Percentiles rank a stretch among this genome's conserved stretches.
phyloP scores from a whole-genome alignment of 2,329 filamentous ascomycete genomes.

The Clonostachys sp. region DNA sequence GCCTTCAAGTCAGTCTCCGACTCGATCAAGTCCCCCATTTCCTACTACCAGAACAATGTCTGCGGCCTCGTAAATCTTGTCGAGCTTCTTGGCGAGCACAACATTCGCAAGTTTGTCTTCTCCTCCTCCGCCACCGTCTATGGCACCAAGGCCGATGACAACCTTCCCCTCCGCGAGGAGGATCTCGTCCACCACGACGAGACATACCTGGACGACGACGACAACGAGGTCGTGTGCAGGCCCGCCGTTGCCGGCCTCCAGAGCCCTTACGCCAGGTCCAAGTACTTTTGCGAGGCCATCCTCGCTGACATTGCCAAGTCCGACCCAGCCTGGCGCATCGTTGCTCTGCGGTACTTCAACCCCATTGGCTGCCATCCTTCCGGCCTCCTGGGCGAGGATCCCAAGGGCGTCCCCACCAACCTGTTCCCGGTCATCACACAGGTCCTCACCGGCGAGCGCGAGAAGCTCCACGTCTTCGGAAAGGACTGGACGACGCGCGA shows the following conservation, averaged over 20 bases:
- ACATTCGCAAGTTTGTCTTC: conserved; percentile 64
- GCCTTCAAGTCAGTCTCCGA: conserved; percentile 64
- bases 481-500: conserved; percentile 62
- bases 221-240: conserved; percentile 19
- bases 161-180: conserved; percentile 49
- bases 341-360: conserved; percentile 64
- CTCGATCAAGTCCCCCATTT: conserved; percentile 54
- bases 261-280: conserved; percentile 62
- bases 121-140: conserved; percentile 66
- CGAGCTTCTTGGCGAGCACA: conserved; percentile 48
- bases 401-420: conserved; percentile 56
- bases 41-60: conserved; percentile 66
- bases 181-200: conserved; percentile 48
- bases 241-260: conserved; percentile 47
- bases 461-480: conserved; percentile 56
- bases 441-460: conserved; percentile 50
- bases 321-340: conserved; percentile 58
- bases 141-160: conserved; percentile 46
- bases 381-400: conserved; percentile 60
- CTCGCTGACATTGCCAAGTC: conserved; percentile 56
- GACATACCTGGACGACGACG: conserved; percentile 33
- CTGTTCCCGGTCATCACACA: conserved; percentile 60
- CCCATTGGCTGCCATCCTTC: conserved; percentile 62
- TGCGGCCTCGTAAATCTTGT: conserved; percentile 58
- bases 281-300: conserved; percentile 65